Conservation (phyloP, 2,329 filamentous ascomycete genomes). For the Blastomyces emzantsi region DNA sequence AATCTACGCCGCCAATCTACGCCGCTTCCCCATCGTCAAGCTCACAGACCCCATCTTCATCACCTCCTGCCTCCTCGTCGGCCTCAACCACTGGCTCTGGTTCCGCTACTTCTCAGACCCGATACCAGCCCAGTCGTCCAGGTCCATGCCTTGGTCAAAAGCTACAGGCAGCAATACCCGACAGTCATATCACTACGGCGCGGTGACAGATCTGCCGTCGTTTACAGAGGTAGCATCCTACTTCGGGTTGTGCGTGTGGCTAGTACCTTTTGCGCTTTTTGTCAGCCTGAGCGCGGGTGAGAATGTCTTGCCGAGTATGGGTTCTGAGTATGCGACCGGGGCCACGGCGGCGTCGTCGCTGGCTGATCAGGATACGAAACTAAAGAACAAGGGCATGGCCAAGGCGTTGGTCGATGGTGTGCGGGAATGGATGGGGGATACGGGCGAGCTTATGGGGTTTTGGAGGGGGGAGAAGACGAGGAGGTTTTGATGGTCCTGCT, state of each 20-base stretch:
- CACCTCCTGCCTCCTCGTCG: constrained; percentile 71
- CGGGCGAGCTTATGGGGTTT: constrained; percentile 53
- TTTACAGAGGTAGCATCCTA: constrained; percentile 95
- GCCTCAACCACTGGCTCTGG: constrained; percentile 91
- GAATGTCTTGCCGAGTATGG: constrained; percentile 89
- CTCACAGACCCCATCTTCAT: constrained; percentile 81
- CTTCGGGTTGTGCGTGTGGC: constrained; percentile 93
- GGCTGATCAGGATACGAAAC: constrained; percentile 29
- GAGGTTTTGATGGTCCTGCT: constrained; percentile 26
- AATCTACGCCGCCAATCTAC: constrained; percentile 81
- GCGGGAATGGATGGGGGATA: constrained; percentile 53
- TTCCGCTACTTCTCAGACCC: constrained; percentile 78
- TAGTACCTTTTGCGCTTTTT: constrained; percentile 91
- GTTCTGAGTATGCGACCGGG: constrained; percentile 62
- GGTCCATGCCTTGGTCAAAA: constrained; percentile 31
- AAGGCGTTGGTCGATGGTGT: constrained; percentile 54
- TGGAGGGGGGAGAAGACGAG: constrained; percentile 52
- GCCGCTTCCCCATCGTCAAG: constrained; percentile 67
- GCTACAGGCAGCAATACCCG: constrained; percentile 23
- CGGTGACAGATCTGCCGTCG: constrained; percentile 49
- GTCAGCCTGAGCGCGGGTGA: constrained; percentile 90
- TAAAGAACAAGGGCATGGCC: constrained; percentile 51
- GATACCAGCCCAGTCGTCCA: constrained; percentile 38
- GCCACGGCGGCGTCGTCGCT: constrained; percentile 17
- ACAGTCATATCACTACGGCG: constrained; percentile 33